phyloP scores from a whole-genome alignment of 1,284 basidiomycete species.

The Limonomyces culmigenus region DNA sequence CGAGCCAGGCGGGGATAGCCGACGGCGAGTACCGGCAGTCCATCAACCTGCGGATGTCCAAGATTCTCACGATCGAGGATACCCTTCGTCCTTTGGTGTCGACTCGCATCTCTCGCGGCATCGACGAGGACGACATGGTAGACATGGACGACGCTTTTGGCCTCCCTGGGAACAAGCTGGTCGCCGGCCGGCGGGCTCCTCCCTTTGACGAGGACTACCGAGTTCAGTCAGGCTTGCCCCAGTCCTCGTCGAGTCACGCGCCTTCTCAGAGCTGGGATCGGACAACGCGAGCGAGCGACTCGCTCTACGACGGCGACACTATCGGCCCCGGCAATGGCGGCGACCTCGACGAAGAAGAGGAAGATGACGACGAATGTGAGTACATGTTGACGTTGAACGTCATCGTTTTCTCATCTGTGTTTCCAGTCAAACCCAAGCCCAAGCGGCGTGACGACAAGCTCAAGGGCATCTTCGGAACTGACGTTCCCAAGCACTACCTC shows the following conservation, averaged over 20 bases:
- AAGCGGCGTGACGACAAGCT: conserved; percentile 37
- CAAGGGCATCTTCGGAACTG: conserved; percentile 62
- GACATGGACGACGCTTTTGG: conserved; percentile 42
- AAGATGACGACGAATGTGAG: conserved; percentile 14
- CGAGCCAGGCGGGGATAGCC: conserved; percentile 49
- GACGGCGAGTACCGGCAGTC: conserved; percentile 53
- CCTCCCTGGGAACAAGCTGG: conserved; percentile 9
- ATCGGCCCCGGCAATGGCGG: neutral
- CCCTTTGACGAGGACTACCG: neutral
- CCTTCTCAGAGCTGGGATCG: neutral
- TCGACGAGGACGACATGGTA: conserved; percentile 37
- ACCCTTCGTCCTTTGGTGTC: conserved; percentile 20
- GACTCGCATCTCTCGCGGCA: conserved; percentile 9
- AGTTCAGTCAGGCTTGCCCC: neutral
- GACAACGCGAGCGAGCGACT: neutral
- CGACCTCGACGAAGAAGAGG: conserved; percentile 5
- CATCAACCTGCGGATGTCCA: conserved; percentile 57
- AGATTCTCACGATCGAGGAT: conserved; percentile 38
- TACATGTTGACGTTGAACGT: too few species aligned
- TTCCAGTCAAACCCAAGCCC: conserved; percentile 4
- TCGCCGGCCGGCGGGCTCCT: neutral
- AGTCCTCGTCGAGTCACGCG: neutral
- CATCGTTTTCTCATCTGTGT: too few species aligned
- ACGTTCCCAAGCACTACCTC: conserved; percentile 31
- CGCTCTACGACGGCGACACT: neutral